phyloP scores from a whole-genome alignment of 2,329 filamentous ascomycete species.

The Nothomitra cinnamomea region DNA sequence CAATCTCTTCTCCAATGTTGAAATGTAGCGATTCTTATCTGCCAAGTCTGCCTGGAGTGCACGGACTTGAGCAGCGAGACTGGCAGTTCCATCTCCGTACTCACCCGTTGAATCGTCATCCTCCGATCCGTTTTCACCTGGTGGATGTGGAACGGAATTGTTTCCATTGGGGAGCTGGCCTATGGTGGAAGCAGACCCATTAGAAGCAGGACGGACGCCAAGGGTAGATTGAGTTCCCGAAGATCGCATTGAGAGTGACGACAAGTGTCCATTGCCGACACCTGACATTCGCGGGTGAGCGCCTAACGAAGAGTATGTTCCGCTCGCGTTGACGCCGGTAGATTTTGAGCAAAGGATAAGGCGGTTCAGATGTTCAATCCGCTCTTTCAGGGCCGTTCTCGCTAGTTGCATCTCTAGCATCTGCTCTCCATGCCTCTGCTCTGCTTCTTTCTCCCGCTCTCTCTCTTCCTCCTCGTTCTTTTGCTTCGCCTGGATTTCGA shows the following conservation, averaged over 20 bases:
- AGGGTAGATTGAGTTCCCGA: constrained; percentile 48
- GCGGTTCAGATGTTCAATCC: constrained; percentile 91
- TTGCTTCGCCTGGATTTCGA: constrained; percentile 64
- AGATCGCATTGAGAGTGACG: constrained; percentile 42
- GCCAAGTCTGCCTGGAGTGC: constrained; percentile 86
- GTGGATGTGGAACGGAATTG: constrained; percentile 18
- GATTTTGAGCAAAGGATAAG: constrained; percentile 93
- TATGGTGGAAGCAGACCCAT: constrained; percentile 34
- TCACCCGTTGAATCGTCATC: constrained; percentile 58
- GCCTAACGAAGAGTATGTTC: constrained; percentile 51
- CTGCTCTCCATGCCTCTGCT: constrained; percentile 84
- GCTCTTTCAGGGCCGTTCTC: constrained; percentile 85
- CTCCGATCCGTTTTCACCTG: constrained; percentile 34
- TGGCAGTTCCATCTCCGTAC: constrained; percentile 73
- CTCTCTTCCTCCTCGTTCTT: constrained; percentile 42
- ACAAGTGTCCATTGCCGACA: constrained; percentile 16
- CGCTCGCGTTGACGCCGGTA: constrained; percentile 71
- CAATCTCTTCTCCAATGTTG: constrained; percentile 79
- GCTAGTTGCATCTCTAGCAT: constrained; percentile 98
- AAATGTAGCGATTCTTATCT: constrained; percentile 96
- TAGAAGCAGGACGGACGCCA: constrained; percentile 41
- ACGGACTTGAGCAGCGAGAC: constrained; percentile 66
- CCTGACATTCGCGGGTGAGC: constrained; percentile 36
- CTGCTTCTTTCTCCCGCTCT: constrained; percentile 53
- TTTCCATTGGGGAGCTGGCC: constrained; percentile 18